Conservation (phyloP, 2,329 filamentous ascomycete species). For the Dothideomycetes sp. region DNA sequence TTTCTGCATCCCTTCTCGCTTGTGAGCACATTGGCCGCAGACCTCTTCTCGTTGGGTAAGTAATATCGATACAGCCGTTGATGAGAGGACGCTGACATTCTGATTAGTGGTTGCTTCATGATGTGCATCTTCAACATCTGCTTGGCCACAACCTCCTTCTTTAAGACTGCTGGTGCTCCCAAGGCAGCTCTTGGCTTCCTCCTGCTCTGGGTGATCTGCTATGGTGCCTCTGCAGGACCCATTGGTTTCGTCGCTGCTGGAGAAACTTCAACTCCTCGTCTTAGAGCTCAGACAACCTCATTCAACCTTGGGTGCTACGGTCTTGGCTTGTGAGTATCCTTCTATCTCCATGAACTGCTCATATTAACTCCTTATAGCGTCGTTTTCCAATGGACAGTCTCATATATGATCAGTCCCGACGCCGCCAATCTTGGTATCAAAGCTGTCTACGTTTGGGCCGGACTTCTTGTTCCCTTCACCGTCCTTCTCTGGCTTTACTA, state of each 20-base stretch:
- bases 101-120: slow-evolving; percentile 7
- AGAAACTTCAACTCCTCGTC: slow-evolving; percentile 10
- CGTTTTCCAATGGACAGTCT: slow-evolving; percentile 10
- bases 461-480: slow-evolving; percentile 8
- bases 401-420: slow-evolving; percentile 12
- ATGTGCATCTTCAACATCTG: slow-evolving; percentile 12
- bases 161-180: slow-evolving; percentile 4
- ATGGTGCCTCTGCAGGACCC: slow-evolving; percentile 11
- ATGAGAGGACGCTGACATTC: neutral
- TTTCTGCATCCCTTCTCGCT: slow-evolving; percentile 10
- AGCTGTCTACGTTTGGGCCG: slow-evolving; percentile 11
- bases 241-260: slow-evolving; percentile 11
- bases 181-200: slow-evolving; percentile 11
- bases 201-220: slow-evolving; percentile 12
- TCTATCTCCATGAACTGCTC: too few species aligned
- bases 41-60: slow-evolving; percentile 10
- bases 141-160: slow-evolving; percentile 9
- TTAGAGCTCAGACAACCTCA: slow-evolving; percentile 10
- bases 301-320: slow-evolving; percentile 7
- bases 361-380: slow-evolving; percentile 1
- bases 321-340: slow-evolving; percentile 9
- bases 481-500: slow-evolving; percentile 11
- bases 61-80: neutral
- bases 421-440: slow-evolving; percentile 11
- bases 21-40: slow-evolving; percentile 11